phyloP scores from a whole-genome alignment of 805 yeast genomes.

The Cyberlindnera bimundalis region DNA sequence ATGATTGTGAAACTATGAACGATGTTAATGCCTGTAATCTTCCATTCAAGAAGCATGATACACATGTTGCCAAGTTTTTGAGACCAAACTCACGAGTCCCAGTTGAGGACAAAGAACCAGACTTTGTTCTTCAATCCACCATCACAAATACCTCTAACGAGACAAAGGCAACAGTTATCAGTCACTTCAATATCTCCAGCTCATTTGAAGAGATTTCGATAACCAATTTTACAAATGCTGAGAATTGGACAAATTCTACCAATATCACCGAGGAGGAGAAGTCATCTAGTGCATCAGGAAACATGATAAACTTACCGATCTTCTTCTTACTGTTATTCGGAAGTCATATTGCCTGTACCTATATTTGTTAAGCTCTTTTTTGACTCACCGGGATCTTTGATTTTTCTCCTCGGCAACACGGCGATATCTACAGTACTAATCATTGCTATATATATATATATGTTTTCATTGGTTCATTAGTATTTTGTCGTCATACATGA shows the following conservation, averaged over 20 bases:
- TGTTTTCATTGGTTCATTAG: background rate
- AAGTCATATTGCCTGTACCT: too few relatives aligned
- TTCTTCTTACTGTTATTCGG: too few relatives aligned
- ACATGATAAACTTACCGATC: too few relatives aligned
- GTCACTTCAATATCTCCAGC: background rate
- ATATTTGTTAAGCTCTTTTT: too few relatives aligned
- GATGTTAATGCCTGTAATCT: conserved; percentile 50
- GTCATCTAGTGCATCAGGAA: too few relatives aligned
- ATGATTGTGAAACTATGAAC: conserved; percentile 43
- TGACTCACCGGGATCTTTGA: too few relatives aligned
- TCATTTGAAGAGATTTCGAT: too few relatives aligned
- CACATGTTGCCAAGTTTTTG: conserved; percentile 28
- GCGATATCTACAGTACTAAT: background rate
- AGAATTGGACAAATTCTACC: too few relatives aligned
- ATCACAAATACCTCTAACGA: conserved; percentile 19
- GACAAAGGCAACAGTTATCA: conserved; percentile 1
- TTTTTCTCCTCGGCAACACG: too few relatives aligned
- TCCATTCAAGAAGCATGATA: conserved; percentile 45
- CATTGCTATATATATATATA: background rate
- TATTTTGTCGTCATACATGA: conserved; percentile 1
- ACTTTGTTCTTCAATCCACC: conserved; percentile 21
- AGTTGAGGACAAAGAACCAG: conserved; percentile 27
- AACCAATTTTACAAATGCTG: too few relatives aligned
- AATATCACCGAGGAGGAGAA: too few relatives aligned
- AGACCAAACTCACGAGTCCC: conserved; percentile 27